A percentile compares a stretch with the other conserved stretches of the same genome.
phyloP scores from a whole-genome alignment of 2,329 filamentous ascomycete species.

The Microsporum canis region DNA sequence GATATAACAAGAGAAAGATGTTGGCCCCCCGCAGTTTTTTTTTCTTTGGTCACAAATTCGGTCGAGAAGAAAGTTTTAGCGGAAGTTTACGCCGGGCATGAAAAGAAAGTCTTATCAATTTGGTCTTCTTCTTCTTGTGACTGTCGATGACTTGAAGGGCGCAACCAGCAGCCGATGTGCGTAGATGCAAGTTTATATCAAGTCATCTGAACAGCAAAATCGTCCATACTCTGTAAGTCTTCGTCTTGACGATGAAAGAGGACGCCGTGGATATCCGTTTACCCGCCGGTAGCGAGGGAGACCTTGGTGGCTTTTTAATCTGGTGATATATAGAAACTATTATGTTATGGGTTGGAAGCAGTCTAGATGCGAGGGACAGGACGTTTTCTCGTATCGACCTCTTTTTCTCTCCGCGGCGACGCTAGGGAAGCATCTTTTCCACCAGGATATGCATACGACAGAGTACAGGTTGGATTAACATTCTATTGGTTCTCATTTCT shows the following conservation, averaged over 20 bases:
- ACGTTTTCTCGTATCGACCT: neutral
- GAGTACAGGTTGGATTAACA: neutral
- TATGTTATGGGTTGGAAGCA: too few relatives aligned
- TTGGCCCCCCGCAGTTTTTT: neutral
- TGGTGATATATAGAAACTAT: neutral
- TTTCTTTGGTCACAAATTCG: neutral
- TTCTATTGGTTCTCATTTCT: too few relatives aligned
- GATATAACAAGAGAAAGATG: neutral
- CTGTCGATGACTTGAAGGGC: neutral
- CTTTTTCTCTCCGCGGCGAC: neutral
- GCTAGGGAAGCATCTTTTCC: slow-evolving; percentile 2
- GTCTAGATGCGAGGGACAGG: neutral
- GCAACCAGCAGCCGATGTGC: neutral
- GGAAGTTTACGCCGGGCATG: neutral
- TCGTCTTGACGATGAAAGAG: neutral
- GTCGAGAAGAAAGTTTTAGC: slow-evolving; percentile 2
- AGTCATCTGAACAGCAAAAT: neutral
- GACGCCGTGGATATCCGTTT: slow-evolving; percentile 1
- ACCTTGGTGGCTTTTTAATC: neutral
- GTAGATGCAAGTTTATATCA: neutral
- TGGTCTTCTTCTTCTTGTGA: neutral
- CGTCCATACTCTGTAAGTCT: neutral
- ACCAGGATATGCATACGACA: neutral
- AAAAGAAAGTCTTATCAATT: neutral
- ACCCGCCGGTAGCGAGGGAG: neutral